Conservation (phyloP, 495 filamentous ascomycete genomes). For the Aspergillus funiculosus region DNA sequence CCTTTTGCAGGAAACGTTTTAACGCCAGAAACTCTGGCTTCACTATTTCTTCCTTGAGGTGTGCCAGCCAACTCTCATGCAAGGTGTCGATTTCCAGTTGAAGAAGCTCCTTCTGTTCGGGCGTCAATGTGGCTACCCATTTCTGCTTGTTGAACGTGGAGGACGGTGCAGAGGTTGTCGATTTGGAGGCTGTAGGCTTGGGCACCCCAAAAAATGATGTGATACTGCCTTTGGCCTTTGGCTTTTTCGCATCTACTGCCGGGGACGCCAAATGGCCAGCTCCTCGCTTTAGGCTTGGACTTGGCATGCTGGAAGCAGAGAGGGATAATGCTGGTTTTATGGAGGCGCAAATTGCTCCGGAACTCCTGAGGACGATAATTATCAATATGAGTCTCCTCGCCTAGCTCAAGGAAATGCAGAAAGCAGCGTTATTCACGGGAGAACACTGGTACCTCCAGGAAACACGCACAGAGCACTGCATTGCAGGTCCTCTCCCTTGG, state of each 20-base stretch:
- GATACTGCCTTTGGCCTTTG: slow-evolving; percentile 60
- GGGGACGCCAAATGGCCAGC: slow-evolving; percentile 28
- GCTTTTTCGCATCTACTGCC: slow-evolving; percentile 47
- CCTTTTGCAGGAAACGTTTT: slow-evolving; percentile 79
- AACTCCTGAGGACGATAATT: too few species aligned
- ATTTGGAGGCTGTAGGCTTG: slow-evolving; percentile 36
- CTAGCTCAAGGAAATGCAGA: too few species aligned
- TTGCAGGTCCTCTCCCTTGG: too few species aligned
- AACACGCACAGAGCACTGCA: too few species aligned
- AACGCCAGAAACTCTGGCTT: slow-evolving; percentile 74
- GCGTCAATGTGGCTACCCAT: slow-evolving; percentile 72
- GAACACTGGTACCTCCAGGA: too few species aligned
- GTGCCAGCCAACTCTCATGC: slow-evolving; percentile 82
- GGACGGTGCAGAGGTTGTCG: slow-evolving; percentile 24
- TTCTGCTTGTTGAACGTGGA: slow-evolving; percentile 77
- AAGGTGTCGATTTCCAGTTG: slow-evolving; percentile 87
- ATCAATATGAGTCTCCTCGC: too few species aligned
- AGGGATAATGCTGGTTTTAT: too few species aligned
- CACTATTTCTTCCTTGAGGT: slow-evolving; percentile 75
- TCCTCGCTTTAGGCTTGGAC: slow-evolving; percentile 31
- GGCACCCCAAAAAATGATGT: slow-evolving; percentile 61
- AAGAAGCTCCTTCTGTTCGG: slow-evolving; percentile 76
- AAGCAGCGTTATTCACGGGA: too few species aligned
- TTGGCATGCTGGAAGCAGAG: slow-evolving; percentile 24
- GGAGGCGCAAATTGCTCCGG: too few species aligned